phyloP scores from a whole-genome alignment of 306 rosid genomes.

The Medicago arabica region DNA sequence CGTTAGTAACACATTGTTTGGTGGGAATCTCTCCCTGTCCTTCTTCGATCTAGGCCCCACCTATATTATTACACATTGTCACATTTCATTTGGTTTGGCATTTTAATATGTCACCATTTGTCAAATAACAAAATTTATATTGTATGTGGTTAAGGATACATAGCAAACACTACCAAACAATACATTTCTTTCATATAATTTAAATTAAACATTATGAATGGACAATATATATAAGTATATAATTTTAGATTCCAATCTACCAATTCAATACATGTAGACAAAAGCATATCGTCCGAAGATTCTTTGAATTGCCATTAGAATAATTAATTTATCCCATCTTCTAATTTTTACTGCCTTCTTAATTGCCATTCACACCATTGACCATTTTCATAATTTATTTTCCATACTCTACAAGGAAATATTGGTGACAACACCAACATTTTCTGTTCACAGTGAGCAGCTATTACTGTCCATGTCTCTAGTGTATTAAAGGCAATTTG shows the following conservation, averaged over 20 bases:
- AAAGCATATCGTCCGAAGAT: not conserved
- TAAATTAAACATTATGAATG: not conserved
- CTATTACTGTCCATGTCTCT: too few relatives aligned
- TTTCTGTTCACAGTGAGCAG: too few relatives aligned
- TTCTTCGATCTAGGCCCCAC: slow-evolving; percentile 66
- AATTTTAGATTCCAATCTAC: not conserved
- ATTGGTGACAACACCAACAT: too few relatives aligned
- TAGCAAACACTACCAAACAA: slow-evolving; percentile 15
- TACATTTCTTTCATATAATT: not conserved
- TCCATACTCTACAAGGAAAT: too few relatives aligned
- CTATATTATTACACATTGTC: slow-evolving; percentile 35
- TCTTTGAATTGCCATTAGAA: slow-evolving; percentile 8
- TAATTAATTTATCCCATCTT: not conserved
- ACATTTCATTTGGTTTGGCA: not conserved
- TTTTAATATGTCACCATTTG: too few relatives aligned
- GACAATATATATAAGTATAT: not conserved
- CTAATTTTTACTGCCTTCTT: not conserved
- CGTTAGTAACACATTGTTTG: slow-evolving; percentile 69
- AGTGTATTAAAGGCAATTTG: too few relatives aligned
- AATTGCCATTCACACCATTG: too few relatives aligned
- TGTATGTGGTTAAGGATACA: not conserved
- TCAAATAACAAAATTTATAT: too few relatives aligned
- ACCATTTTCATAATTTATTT: too few relatives aligned
- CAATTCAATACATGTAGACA: slow-evolving; percentile 10
- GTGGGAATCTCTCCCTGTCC: slow-evolving; percentile 78